Evolutionary conservation across 768 basidiomycete genomes (phyloP), one percentile per base, ranked within the genome.

Genomic region (Rubroboletus satanas): DNA sequence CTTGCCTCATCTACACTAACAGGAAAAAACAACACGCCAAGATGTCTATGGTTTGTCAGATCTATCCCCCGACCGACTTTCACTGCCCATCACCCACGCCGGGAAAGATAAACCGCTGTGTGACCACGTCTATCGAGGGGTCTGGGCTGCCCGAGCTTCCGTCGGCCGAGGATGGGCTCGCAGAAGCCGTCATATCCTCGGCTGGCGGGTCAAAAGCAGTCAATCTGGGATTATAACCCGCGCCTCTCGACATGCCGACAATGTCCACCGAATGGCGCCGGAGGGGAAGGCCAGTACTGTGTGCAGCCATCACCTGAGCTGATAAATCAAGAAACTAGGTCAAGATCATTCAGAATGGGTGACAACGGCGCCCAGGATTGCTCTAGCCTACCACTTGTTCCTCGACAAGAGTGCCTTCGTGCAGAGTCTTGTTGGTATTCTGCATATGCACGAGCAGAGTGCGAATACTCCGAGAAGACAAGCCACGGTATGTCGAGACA

Each of bases 401-500:
- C 62, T 85, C 84, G 11, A 68, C 70, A 4, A 77, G 62, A 2
- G 77, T 83, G 56, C 75, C 73, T 18, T 73, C 62, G 63, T 85
- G 79, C 33, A 84, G 71, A 15, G 77, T 74, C 52, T 76, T 74
- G 45, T 79, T 77, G 3, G 73, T 75, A 41, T 80, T 77, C 57
- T 88, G 80, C 81, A 87, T 85, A 62, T 88, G 84, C 2, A 88
- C 83, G 8, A 89, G 76, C 48, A 89, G 74, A 0, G 85, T 88
- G 61, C 87, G 76, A 38, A 89, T 83, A 1, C 85, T 87, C 28
- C 80, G 78, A 58, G 79, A 87, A 57, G 73, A 81, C 33, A 88
- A 64, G 0, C 84, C 85, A 3, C 77, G 74, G 62, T 81, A 81
- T 4, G 70, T 69, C 2, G 76, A 66, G 4, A 83, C 78, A 5